These are phyloP conservation scores for Achlya hypogyna DNA, from an alignment of 352 stramenopile species.

Conservation along the genomic window DNA sequence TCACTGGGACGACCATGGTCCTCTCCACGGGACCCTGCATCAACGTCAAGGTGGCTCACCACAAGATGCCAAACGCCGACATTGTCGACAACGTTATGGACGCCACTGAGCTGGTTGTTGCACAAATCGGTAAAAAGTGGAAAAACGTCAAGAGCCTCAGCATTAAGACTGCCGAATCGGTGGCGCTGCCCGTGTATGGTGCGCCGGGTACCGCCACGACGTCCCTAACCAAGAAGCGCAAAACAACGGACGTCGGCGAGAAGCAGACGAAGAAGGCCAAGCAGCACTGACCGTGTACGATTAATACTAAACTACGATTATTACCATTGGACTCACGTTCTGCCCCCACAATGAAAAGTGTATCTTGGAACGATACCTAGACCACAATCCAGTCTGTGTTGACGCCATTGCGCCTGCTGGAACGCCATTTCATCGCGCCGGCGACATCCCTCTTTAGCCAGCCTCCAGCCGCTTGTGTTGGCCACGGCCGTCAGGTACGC, in stretches of 20 bases:
- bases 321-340: too few relatives aligned
- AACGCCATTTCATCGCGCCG: too few relatives aligned
- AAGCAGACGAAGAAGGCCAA: neutral
- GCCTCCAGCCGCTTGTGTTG: too few relatives aligned
- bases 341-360: too few relatives aligned
- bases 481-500: too few relatives aligned
- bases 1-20: conserved; percentile 69
- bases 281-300: neutral
- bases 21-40: conserved; percentile 77
- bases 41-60: conserved; percentile 75
- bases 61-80: conserved; percentile 43
- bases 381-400: too few relatives aligned
- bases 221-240: neutral
- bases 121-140: conserved; percentile 82
- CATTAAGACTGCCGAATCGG: conserved; percentile 80
- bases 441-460: too few relatives aligned
- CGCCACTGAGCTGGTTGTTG: conserved; percentile 52
- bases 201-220: conserved; percentile 18
- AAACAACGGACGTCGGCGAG: neutral
- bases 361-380: too few relatives aligned
- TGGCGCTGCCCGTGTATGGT: conserved; percentile 86
- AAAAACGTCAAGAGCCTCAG: conserved; percentile 85
- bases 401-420: too few relatives aligned
- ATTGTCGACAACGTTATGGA: conserved; percentile 67
- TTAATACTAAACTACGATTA: too few relatives aligned